Percentiles rank a stretch among this genome's conserved stretches.
Evolutionary conservation across 306 rosid species (phyloP).

Genomic region (Dicorynia guianensis): DNA sequence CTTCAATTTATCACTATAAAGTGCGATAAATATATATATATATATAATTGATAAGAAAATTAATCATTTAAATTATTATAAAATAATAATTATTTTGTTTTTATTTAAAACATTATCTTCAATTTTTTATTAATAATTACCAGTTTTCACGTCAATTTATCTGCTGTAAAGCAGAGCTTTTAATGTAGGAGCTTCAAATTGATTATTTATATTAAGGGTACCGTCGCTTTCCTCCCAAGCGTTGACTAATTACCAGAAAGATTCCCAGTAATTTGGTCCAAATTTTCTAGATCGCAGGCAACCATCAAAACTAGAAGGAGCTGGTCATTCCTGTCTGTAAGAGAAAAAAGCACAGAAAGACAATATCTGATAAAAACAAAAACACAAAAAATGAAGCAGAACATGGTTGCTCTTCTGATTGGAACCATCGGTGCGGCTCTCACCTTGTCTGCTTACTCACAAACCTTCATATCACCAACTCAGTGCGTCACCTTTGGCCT

Average conservation of each 20-base stretch:
- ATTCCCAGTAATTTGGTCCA: not conserved
- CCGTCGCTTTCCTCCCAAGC: not conserved
- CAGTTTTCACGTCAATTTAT: no score
- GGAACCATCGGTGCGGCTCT: constrained; percentile 77
- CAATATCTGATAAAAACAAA: not conserved
- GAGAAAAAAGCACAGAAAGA: not conserved
- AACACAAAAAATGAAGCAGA: constrained; percentile 68
- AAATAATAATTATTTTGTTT: no score
- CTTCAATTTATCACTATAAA: no score
- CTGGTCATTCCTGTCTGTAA: constrained; percentile 9
- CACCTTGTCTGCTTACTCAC: constrained; percentile 75
- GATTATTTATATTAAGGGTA: no score
- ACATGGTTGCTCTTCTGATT: constrained; percentile 57
- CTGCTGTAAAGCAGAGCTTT: no score
- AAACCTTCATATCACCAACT: constrained; percentile 59
- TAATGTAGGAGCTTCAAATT: no score
- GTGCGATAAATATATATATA: no score
- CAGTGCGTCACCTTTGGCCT: constrained; percentile 75
- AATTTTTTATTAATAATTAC: no score
- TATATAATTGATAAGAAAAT: no score
- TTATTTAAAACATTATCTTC: no score
- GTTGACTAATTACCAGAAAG: constrained; percentile 42
- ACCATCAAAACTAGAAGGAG: constrained; percentile 9
- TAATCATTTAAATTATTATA: no score
- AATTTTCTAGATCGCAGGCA: constrained; percentile 3